Conservation (phyloP, 176 grass and related monocot genomes). For the Musa itinerans region DNA sequence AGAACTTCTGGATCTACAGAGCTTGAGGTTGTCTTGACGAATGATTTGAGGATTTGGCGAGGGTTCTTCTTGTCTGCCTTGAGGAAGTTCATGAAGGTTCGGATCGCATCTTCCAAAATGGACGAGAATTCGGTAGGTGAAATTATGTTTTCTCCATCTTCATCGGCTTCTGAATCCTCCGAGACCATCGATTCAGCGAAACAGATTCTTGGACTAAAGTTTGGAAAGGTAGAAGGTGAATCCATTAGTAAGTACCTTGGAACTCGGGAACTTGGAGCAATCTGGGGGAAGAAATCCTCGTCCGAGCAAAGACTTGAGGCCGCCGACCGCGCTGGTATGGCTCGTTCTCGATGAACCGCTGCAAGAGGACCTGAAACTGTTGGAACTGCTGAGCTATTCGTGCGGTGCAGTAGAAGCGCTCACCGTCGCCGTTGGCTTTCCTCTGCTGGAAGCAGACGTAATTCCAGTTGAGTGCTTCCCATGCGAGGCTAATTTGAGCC, state of each 20-base stretch:
- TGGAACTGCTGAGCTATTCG: slow-evolving; percentile 76
- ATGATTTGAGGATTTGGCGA: slow-evolving; percentile 43
- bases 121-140: slow-evolving; percentile 58
- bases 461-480: slow-evolving; percentile 91
- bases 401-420: slow-evolving; percentile 45
- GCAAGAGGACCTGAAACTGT: slow-evolving; percentile 76
- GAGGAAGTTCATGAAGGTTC: slow-evolving; percentile 79
- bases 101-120: slow-evolving; percentile 55
- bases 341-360: slow-evolving; percentile 87
- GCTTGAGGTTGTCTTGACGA: not conserved
- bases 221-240: no score
- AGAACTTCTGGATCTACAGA: not conserved
- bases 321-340: slow-evolving; percentile 51
- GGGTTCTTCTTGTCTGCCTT: slow-evolving; percentile 54
- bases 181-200: not conserved
- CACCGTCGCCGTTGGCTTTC: slow-evolving; percentile 28
- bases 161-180: slow-evolving; percentile 5
- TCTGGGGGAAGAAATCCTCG: slow-evolving; percentile 60
- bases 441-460: slow-evolving; percentile 40
- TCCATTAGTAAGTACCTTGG: slow-evolving; percentile 34
- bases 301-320: slow-evolving; percentile 57
- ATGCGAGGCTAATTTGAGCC: slow-evolving; percentile 70
- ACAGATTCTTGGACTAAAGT: not conserved
- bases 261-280: slow-evolving; percentile 75
- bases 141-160: slow-evolving; percentile 63